A percentile compares a stretch with the other conserved stretches of the same genome.
Conservation (phyloP, 148 eudicot genomes). For the Chenopodium formosanum region DNA sequence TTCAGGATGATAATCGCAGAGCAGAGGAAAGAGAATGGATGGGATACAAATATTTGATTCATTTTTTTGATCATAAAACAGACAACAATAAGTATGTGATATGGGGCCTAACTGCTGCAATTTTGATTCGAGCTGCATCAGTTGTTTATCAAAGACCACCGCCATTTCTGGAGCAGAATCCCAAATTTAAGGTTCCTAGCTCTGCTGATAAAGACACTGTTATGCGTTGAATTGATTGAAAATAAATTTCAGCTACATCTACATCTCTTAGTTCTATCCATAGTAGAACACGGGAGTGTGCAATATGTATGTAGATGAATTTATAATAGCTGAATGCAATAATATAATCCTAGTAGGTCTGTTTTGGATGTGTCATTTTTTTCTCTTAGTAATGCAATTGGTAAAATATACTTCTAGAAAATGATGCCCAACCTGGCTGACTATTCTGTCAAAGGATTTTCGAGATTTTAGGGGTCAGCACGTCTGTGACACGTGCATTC, state of each 20-base stretch:
- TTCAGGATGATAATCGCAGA: slow-evolving; percentile 74
- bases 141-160: slow-evolving; percentile 77
- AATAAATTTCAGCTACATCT: background rate
- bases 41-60: slow-evolving; percentile 75
- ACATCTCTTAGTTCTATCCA: background rate
- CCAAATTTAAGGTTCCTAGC: slow-evolving; percentile 54
- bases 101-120: slow-evolving; percentile 91
- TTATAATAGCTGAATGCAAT: background rate
- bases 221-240: slow-evolving; percentile 38
- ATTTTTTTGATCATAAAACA: slow-evolving; percentile 68
- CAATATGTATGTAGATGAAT: background rate
- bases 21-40: slow-evolving; percentile 79
- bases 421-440: background rate
- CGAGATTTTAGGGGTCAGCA: background rate
- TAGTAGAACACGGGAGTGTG: slow-evolving; percentile 16
- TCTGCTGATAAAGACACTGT: slow-evolving; percentile 40
- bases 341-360: background rate
- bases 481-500: background rate
- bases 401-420: slow-evolving; percentile 3
- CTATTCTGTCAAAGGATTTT: background rate
- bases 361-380: background rate
- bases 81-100: slow-evolving; percentile 54
- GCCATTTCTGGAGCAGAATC: slow-evolving; percentile 64
- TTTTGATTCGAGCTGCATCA: slow-evolving; percentile 86
- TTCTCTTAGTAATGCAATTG: background rate